phyloP scores from a whole-genome alignment of 2,329 filamentous ascomycete genomes.

The Xylaria sp. region DNA sequence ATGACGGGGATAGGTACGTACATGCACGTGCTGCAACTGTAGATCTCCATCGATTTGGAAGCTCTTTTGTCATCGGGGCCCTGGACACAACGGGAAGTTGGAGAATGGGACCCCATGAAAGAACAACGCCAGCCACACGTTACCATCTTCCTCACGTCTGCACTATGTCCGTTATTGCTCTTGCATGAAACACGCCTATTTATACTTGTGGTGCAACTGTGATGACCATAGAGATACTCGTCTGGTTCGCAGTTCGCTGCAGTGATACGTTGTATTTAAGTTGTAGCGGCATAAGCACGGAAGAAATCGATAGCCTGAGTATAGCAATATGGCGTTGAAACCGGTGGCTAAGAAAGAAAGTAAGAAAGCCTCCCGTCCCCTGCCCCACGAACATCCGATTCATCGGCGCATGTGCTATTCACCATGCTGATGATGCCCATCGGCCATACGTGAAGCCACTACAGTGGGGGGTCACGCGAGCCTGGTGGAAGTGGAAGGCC shows the following conservation, averaged over 20 bases:
- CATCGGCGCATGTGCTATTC: constrained; percentile 20
- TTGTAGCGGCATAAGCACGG: not conserved
- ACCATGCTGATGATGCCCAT: constrained; percentile 11
- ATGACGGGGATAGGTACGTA: not conserved
- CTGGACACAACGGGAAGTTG: constrained; percentile 31
- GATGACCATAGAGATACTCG: not conserved
- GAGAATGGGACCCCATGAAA: constrained; percentile 12
- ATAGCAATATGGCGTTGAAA: not conserved
- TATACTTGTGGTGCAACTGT: constrained; percentile 5
- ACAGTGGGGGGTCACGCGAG: not conserved
- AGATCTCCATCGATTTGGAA: constrained; percentile 22
- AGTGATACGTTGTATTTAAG: not conserved
- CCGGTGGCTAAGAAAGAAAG: not conserved
- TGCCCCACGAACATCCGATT: constrained; percentile 19
- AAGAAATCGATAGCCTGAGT: not conserved
- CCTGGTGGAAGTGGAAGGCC: not conserved
- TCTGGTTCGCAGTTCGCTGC: not conserved
- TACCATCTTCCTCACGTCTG: constrained; percentile 3
- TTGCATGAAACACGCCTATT: constrained; percentile 18
- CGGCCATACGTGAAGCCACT: constrained; percentile 1
- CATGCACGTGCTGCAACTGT: not conserved
- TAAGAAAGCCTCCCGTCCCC: not conserved
- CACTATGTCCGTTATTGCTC: constrained; percentile 9
- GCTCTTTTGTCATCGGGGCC: constrained; percentile 24
- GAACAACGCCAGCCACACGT: constrained; percentile 10